These are phyloP conservation scores for Rhizoctonia solani DNA, from an alignment of 1,284 basidiomycete genomes.

Conservation along the genomic window DNA sequence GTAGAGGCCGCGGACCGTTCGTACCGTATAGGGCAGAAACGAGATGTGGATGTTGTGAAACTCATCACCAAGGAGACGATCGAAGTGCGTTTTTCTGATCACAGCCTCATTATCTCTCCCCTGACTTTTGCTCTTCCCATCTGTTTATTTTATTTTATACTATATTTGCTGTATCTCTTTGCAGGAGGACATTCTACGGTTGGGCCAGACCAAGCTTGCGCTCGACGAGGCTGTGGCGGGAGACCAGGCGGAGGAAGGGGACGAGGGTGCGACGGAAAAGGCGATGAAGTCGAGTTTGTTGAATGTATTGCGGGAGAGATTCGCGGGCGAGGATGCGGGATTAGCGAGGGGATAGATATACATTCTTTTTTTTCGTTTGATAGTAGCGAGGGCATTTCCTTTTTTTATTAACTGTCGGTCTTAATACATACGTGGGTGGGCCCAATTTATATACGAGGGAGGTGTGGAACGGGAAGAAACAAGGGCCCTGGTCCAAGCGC, in stretches of 20 bases:
- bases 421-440: too few species aligned
- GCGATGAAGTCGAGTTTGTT: constrained; percentile 82
- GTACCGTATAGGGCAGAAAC: constrained; percentile 96
- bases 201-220: constrained; percentile 87
- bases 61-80: constrained; percentile 92
- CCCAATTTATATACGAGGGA: too few species aligned
- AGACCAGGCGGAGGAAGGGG: constrained; percentile 58
- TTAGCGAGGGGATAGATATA: too few species aligned
- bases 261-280: constrained; percentile 68
- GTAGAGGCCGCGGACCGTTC: constrained; percentile 91
- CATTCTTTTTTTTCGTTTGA: too few species aligned
- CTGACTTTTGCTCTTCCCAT: background rate
- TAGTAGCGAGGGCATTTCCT: too few species aligned
- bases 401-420: too few species aligned
- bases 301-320: constrained; percentile 75
- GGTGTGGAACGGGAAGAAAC: too few species aligned
- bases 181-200: constrained; percentile 85
- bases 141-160: too few species aligned
- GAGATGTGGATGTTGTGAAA: constrained; percentile 89
- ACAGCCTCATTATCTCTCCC: background rate
- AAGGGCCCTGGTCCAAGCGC: background rate
- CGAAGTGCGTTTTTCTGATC: constrained; percentile 54
- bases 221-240: constrained; percentile 90
- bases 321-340: constrained; percentile 50
- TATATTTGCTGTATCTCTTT: background rate